Base-by-base conservation (phyloP, 2,329 filamentous ascomycete genomes). In the Diplodia scrobiculata region DNA sequence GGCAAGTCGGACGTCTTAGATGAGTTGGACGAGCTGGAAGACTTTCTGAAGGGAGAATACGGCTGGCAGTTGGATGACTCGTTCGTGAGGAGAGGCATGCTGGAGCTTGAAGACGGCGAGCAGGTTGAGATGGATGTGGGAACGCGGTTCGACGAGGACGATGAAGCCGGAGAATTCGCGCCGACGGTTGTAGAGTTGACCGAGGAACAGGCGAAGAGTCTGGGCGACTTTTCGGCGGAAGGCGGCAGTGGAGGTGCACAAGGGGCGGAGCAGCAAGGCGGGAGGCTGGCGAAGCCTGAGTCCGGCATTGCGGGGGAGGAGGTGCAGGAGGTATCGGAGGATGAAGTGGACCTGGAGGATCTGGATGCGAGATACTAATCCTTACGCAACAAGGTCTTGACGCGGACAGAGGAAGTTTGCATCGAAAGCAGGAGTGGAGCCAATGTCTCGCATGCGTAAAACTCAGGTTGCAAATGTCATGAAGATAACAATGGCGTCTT, bases 81-180 rank as follows among this genome's bases (percentile, higher is more conserved):
- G 19, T 82, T 85, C 69, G 79, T 87, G 21, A 82, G 82, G 68
- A 81, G 80, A 27, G 87, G 87, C 0, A 82, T 87, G 77, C 69
- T 89, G 36, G 81, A 86, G 68, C 72, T 89, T 64, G 86, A 88
- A 72, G 87, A 89, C 71, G 87, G 87, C 17, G 87, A 89, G 73
- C 78, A 81, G 68, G 82, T 89, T 3, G 85, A 87, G 69, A 79
- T 89, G 79, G 84, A 86, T 21, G 76, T 84, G 68, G 77, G 78
- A 21, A 81, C 79, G 14, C 41, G 58, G 27, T 76, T 78, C 47
- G 86, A 87, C 52, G 84, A 85, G 71, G 85, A 88, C 21, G 86
- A 89, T 60, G 86, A 89, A 74, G 83, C 80, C 13, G 87, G 87
- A 11, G 86, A 89, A 70, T 89, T 86, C 79, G 86, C 86, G 34